Evolutionary conservation across 768 basidiomycete species (phyloP), one percentile per base, ranked within the genome.

Genomic region (Exidia glandulosa): DNA sequence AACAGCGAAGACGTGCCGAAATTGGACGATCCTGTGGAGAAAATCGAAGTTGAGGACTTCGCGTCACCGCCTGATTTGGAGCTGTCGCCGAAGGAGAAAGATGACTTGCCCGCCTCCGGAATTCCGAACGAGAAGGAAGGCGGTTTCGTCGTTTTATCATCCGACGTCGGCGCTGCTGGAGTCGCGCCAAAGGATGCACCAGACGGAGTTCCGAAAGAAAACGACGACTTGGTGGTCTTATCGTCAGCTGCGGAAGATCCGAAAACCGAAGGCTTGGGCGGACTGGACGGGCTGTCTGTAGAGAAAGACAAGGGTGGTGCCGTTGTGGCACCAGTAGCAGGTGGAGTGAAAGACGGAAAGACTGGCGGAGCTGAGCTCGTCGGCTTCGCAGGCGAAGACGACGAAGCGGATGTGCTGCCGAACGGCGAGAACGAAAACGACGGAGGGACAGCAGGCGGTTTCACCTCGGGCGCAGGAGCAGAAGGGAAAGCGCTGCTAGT

Each of bases 1-100:
- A 62, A 54, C 12, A 56, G n/a, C 48, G 34, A 41, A 30, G 62
- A n/a, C 29, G 62, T n/a, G 19, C 32, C 67, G 32, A 67, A 66
- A 55, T 71, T 70, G 1, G 70, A 30, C n/a, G 23, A 48, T 30
- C n/a, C n/a, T n/a, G n/a, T n/a, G n/a, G n/a, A n/a, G n/a, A n/a
- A n/a, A n/a, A n/a, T n/a, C n/a, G n/a, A n/a, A n/a, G n/a, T n/a
- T n/a, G n/a, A n/a, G n/a, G n/a, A n/a, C n/a, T n/a, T n/a, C n/a
- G n/a, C n/a, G n/a, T n/a, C n/a, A n/a, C n/a, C n/a, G n/a, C n/a
- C n/a, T n/a, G n/a, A n/a, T n/a, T n/a, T n/a, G n/a, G n/a, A n/a
- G n/a, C n/a, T n/a, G n/a, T n/a, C 41, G 41, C 41, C 41, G 3
- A 45, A 45, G 12, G 41, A 45, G 41, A 45, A 45, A 14, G 10